phyloP scores from a whole-genome alignment of 2,329 filamentous ascomycete genomes.

The Torrubiellomyces zombiae region DNA sequence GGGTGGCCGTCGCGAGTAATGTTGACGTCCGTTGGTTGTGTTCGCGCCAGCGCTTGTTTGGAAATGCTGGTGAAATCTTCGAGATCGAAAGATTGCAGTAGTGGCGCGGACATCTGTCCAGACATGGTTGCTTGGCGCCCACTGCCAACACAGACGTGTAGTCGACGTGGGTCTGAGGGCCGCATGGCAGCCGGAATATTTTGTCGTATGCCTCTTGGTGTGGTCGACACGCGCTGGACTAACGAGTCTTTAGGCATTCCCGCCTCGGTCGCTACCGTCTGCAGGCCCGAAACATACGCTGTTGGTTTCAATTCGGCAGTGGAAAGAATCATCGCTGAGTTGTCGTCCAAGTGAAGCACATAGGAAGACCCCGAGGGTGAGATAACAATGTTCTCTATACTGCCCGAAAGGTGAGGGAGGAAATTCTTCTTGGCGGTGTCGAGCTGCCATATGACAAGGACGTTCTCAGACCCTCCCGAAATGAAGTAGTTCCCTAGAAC shows the following conservation, averaged over 20 bases:
- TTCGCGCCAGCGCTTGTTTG: conserved; percentile 79
- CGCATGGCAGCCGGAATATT: conserved; percentile 45
- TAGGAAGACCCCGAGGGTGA: conserved; percentile 70
- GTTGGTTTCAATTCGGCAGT: conserved; percentile 78
- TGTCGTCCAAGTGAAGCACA: conserved; percentile 73
- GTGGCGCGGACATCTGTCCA: conserved; percentile 34
- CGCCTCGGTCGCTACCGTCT: conserved; percentile 39
- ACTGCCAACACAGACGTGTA: conserved; percentile 52
- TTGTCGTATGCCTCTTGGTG: conserved; percentile 24
- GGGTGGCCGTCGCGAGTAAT: conserved; percentile 52
- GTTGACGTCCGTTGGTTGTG: conserved; percentile 70
- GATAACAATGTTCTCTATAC: conserved; percentile 70
- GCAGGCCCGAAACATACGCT: conserved; percentile 70
- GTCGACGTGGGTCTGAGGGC: conserved; percentile 42
- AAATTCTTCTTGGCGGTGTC: conserved; percentile 71
- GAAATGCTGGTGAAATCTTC: conserved; percentile 58
- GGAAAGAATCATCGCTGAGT: conserved; percentile 78
- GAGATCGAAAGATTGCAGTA: conserved; percentile 77
- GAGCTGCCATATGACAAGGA: conserved; percentile 83
- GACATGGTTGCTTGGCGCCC: conserved; percentile 39
- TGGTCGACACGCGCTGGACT: conserved; percentile 33
- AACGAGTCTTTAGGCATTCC: conserved; percentile 33
- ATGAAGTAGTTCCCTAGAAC: conserved; percentile 71
- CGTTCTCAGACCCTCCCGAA: conserved; percentile 80
- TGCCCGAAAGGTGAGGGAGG: conserved; percentile 76